Evolutionary conservation across 352 stramenopile genomes (phyloP).

Genomic region (Pythium guiyangense): DNA sequence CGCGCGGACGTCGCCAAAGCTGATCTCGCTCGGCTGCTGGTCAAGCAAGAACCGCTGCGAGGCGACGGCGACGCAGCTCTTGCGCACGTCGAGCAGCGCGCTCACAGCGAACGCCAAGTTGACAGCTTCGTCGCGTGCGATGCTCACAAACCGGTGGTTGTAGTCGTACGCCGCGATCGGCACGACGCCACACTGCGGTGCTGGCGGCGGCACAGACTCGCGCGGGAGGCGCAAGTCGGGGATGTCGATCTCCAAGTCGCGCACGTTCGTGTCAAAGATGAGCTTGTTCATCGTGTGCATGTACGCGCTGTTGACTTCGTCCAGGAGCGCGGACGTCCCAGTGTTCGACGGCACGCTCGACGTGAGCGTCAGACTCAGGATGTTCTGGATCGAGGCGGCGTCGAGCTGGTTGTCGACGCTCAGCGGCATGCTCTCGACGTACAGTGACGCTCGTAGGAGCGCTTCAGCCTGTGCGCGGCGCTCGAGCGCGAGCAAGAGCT

Average conservation of each 20-base stretch:
- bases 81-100: constrained; percentile 70
- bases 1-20: constrained; percentile 44
- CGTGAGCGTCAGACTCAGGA: constrained; percentile 63
- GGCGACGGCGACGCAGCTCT: constrained; percentile 60
- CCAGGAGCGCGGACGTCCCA: constrained; percentile 60
- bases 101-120: constrained; percentile 66
- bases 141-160: constrained; percentile 56
- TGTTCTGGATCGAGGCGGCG: constrained; percentile 63
- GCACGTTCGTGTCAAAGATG: constrained; percentile 78
- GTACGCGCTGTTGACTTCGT: constrained; percentile 91
- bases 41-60: constrained; percentile 57
- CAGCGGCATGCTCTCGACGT: constrained; percentile 76
- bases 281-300: constrained; percentile 93
- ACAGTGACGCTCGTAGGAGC: constrained; percentile 55
- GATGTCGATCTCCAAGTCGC: constrained; percentile 59
- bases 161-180: constrained; percentile 54
- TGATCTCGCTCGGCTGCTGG: constrained; percentile 59
- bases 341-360: constrained; percentile 47
- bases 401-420: constrained; percentile 61
- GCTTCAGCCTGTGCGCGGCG: constrained; percentile 58
- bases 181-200: constrained; percentile 52
- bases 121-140: constrained; percentile 63
- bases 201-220: constrained; percentile 11
- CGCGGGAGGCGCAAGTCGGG: constrained; percentile 41
- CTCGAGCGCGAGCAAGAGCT: constrained; percentile 32